Evolutionary conservation across 2,329 filamentous ascomycete species (phyloP), one percentile per base, ranked within the genome.

Genomic region (Arthrinium phaeospermum): DNA sequence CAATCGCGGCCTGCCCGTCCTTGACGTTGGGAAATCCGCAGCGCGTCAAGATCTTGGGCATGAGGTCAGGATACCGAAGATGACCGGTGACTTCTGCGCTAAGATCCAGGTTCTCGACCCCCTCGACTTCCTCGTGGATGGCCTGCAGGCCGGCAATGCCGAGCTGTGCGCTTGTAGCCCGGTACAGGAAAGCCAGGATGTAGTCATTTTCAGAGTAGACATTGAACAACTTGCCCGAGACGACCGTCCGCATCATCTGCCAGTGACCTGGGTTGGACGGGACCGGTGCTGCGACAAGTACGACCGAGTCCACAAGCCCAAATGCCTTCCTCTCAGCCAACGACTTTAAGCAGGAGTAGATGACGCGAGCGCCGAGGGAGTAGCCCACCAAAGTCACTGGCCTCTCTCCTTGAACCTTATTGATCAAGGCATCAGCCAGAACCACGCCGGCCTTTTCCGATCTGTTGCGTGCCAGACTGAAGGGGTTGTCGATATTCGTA

Each of bases 191-290:
- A 0, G 91, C 95, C 0, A 98, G 90, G 45, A 98, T 91, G 78
- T 94, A 93, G 81, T 98, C 95, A 73, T 96, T 95, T 70, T 92
- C 91, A 1, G 94, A 96, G 82, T 92, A 98, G 12, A 96, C 94
- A 77, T 98, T 98, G 77, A 97, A 92, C 10, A 98, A 87, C 72
- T 93, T 89, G 2, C 95, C 95, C 1, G 92, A 90, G 16, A 73
- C 72, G 12, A 73, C 72, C 4, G 72, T 72, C 64, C 70, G 30
- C 72, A 73, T 73, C 70, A 71, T 72, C 19, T 73, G 72, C 72
- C 72, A 98, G 76, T 94, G 90, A 1, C 87, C 86, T 0, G 89
- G 82, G 64, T 92, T 89, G 0, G 92, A 93, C 0, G 95, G 94
- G 0, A 92, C 90, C 0, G 95, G 94, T 0, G 94, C 88, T 2